Conservation (phyloP, 2,329 filamentous ascomycete genomes). For the Endoconidiophora laricicola region DNA sequence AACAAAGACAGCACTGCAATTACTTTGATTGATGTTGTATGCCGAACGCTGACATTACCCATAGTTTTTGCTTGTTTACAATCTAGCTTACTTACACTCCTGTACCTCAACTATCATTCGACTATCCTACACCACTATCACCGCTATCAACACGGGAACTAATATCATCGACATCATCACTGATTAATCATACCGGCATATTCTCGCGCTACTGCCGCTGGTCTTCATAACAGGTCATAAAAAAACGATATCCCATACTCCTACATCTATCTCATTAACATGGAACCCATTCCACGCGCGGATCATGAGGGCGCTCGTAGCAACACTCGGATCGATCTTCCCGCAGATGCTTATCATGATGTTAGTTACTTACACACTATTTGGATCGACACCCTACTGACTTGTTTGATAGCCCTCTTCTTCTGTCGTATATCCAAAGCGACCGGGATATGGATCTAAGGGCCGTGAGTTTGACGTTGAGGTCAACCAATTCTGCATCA, state of each 20-base stretch:
- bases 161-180: no score
- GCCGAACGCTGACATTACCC: no score
- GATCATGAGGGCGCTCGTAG: conserved; percentile 19
- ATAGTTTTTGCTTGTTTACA: no score
- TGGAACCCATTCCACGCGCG: conserved; percentile 18
- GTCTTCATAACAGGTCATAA: neutral
- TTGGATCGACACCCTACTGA: neutral
- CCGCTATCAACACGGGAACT: no score
- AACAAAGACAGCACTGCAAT: no score
- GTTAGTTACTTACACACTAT: conserved; percentile 18
- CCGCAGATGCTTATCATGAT: conserved; percentile 36
- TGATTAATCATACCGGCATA: no score
- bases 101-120: no score
- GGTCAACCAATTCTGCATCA: conserved; percentile 64
- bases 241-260: neutral
- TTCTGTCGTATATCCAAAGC: conserved; percentile 18
- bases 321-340: conserved; percentile 38
- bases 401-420: neutral
- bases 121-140: no score
- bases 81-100: no score
- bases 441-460: conserved; percentile 39
- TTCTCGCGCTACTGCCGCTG: neutral
- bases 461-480: conserved; percentile 38
- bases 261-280: neutral
- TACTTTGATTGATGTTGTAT: no score